Evolutionary conservation across 352 stramenopile genomes (phyloP), one percentile per base, ranked within the genome.

Genomic region (Globisporangium takayamanum): DNA sequence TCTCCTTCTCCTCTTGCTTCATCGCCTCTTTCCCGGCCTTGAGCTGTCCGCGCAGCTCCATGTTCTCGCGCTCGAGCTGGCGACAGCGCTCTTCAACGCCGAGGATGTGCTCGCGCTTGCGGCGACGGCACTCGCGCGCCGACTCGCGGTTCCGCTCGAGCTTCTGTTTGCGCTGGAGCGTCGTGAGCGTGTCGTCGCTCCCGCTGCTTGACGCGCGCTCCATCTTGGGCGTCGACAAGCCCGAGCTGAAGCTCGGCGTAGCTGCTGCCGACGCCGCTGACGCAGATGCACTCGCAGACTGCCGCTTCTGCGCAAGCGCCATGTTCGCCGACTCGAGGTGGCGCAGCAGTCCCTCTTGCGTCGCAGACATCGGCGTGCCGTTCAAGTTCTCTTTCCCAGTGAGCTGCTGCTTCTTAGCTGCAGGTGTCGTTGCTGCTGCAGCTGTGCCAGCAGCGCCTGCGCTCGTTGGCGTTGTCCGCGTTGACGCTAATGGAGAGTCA

Each of bases 91-190:
- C 83, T 60, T 94, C 83, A 2, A 92, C 78, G 18, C 76, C 76
- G 11, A 89, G 53, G 22, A 94, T 92, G 65, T 94, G 85, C 59
- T 94, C 80, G 46, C 80, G 74, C 70, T 97, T 97, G 55, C 89
- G 84, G 33, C 89, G 72, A 51, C 92, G 77, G 59, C 89, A 97
- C 77, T 98, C 89, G 26, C 92, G 78, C 25, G 89, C 92, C 26
- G 80, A 95, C 62, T 97, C 78, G 26, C 89, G 85, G 74, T 98
- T 98, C 57, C 93, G 90, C 70, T 97, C 89, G 14, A 97, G 76
- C 66, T 96, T 92, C 55, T 89, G 75, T 60, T 88, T 89, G 59
- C 82, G 80, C 63, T 89, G 78, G 20, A 85, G 63, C 52, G 70
- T 84, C 26, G 64, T 75, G 53, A 68, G 50, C 44, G 55, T 47